Percentiles rank a stretch among this genome's conserved stretches.
Conservation (phyloP, 2,329 filamentous ascomycete genomes). For the Colletotrichum sp. region DNA sequence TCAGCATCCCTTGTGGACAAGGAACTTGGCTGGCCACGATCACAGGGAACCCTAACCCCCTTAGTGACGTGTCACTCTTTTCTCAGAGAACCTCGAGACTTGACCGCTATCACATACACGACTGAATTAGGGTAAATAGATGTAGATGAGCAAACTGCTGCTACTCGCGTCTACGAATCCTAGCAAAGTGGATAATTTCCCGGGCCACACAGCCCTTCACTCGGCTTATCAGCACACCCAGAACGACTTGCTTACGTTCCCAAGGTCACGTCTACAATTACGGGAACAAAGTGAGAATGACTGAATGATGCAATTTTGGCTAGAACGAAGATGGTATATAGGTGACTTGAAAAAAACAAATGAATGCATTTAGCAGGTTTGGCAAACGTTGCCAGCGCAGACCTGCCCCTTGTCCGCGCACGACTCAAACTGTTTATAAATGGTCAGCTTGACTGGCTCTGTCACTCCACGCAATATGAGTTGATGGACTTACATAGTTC, state of each 20-base stretch:
- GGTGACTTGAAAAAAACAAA: not conserved
- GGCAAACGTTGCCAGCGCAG: not conserved
- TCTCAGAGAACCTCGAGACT: not conserved
- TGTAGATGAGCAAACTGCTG: not conserved
- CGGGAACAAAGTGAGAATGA: not conserved
- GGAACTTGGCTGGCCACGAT: not conserved
- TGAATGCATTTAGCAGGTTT: not conserved
- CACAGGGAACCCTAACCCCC: not conserved
- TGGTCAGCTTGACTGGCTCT: not conserved
- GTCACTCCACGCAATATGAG: not conserved
- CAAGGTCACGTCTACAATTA: not conserved
- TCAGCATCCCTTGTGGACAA: not conserved
- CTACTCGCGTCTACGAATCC: not conserved
- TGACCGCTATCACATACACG: rapidly evolving
- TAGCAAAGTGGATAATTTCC: rapidly evolving
- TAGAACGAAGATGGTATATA: not conserved
- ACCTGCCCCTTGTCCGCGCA: not conserved
- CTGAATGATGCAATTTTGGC: not conserved
- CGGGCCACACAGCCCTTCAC: not conserved
- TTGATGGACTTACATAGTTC: not conserved
- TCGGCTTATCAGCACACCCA: not conserved
- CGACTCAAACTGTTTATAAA: not conserved
- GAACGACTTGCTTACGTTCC: not conserved
- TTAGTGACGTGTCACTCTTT: not conserved
- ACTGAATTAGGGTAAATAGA: not conserved